These are phyloP conservation scores for Chaetomium strumarium DNA, from an alignment of 2,329 filamentous ascomycete genomes.

Conservation along the genomic window DNA sequence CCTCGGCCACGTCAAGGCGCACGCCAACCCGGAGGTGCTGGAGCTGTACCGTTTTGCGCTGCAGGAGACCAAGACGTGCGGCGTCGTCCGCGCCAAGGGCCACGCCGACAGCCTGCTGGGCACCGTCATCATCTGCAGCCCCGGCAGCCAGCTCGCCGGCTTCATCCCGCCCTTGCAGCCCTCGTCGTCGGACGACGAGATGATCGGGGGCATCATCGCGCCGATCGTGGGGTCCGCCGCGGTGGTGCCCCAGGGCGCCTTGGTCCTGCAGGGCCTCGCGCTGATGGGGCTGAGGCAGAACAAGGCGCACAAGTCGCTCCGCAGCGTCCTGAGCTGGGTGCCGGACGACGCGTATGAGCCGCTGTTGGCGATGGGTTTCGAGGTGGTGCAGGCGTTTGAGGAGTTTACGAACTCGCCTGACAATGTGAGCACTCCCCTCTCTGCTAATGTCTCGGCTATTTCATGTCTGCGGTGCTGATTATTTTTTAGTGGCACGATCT, in stretches of 20 bases:
- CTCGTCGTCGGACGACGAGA: constrained; percentile 33
- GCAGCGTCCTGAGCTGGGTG: constrained; percentile 75
- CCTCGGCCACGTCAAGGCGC: constrained; percentile 66
- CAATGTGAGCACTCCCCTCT: constrained; percentile 35
- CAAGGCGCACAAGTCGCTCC: constrained; percentile 68
- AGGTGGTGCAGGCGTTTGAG: constrained; percentile 72
- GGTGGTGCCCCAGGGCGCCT: constrained; percentile 58
- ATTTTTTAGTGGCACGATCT: constrained; percentile 19
- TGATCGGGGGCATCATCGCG: constrained; percentile 70
- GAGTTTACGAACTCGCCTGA: constrained; percentile 64
- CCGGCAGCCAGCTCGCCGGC: constrained; percentile 59
- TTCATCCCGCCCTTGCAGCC: constrained; percentile 65
- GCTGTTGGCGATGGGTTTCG: constrained; percentile 73
- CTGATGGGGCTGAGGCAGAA: constrained; percentile 77
- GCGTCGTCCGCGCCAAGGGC: constrained; percentile 76
- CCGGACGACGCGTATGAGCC: constrained; percentile 66
- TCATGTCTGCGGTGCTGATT: constrained; percentile 5
- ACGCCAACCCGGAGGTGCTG: constrained; percentile 69
- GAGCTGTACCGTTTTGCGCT: constrained; percentile 76
- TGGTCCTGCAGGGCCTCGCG: constrained; percentile 71
- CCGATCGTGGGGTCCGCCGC: constrained; percentile 63
- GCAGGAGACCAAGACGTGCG: constrained; percentile 63
- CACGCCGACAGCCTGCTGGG: constrained; percentile 64
- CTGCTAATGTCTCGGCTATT: not conserved
- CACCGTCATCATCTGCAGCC: constrained; percentile 73